Evolutionary conservation across 192 early-diverging fungal genomes (phyloP).

Genomic region (Coemansia sp.): DNA sequence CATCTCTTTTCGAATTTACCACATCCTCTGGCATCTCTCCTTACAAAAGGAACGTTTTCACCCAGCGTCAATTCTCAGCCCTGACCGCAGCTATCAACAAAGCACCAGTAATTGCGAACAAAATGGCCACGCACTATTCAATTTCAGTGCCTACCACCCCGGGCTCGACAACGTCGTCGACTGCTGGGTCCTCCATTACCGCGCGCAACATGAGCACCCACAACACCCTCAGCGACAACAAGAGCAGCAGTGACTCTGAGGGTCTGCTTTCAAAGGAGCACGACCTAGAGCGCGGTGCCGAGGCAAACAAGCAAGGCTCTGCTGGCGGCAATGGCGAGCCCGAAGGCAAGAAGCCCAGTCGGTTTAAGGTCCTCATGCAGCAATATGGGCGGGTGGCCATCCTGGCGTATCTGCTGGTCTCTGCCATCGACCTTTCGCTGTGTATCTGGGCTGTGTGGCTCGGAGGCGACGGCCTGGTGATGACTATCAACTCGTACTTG

Average conservation of each 20-base stretch:
- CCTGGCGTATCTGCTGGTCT: constrained; percentile 47
- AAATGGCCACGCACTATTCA: constrained; percentile 37
- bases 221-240: constrained; percentile 7
- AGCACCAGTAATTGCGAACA: constrained; percentile 8
- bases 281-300: constrained; percentile 26
- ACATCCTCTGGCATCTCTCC: background rate
- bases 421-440: constrained; percentile 46
- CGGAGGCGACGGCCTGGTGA: constrained; percentile 52
- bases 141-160: constrained; percentile 30
- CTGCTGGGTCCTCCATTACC: constrained; percentile 32
- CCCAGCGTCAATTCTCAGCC: background rate
- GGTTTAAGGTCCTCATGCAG: constrained; percentile 52
- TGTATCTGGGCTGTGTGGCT: constrained; percentile 56
- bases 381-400: constrained; percentile 56
- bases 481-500: constrained; percentile 49
- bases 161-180: constrained; percentile 15
- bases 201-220: constrained; percentile 32
- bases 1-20: background rate
- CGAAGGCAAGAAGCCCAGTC: constrained; percentile 45
- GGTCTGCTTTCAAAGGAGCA: background rate
- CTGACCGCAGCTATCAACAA: background rate
- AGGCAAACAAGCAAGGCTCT: background rate
- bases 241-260: constrained; percentile 10
- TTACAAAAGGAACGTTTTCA: background rate
- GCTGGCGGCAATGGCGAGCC: constrained; percentile 7